These are phyloP conservation scores for Kodamaea sp. DNA, from an alignment of 1,139 yeast genomes.

Conservation along the genomic window DNA sequence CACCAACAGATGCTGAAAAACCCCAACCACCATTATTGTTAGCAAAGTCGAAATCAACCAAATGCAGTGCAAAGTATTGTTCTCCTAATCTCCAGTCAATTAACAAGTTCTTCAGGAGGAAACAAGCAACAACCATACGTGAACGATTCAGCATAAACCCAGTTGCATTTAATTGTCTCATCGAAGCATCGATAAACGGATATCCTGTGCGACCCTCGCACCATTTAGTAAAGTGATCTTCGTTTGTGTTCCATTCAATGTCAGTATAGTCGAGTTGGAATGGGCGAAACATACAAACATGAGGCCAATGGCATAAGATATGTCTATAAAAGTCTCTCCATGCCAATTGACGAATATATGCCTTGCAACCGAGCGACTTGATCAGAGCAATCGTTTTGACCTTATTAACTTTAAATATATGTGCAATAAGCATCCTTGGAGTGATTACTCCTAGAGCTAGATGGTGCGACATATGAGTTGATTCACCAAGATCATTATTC, in stretches of 20 bases:
- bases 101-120: conserved; percentile 48
- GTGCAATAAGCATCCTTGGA: conserved; percentile 33
- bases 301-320: conserved; percentile 48
- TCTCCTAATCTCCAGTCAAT: conserved; percentile 58
- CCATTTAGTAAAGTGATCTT: conserved; percentile 43
- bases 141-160: conserved; percentile 53
- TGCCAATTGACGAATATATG: conserved; percentile 46
- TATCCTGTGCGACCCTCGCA: conserved; percentile 50
- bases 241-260: conserved; percentile 40
- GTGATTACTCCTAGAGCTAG: conserved; percentile 47
- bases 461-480: conserved; percentile 43
- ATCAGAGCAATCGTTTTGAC: conserved; percentile 16
- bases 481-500: conserved; percentile 25
- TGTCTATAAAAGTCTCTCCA: conserved; percentile 59
- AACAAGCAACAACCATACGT: conserved; percentile 52
- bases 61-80: conserved; percentile 43
- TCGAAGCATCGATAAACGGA: conserved; percentile 56
- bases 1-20: conserved; percentile 48
- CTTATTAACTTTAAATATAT: conserved; percentile 11
- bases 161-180: conserved; percentile 48
- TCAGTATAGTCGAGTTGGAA: conserved; percentile 40
- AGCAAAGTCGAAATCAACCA: conserved; percentile 52
- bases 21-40: conserved; percentile 62
- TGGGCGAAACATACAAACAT: conserved; percentile 48
- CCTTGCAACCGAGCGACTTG: conserved; percentile 1